Conservation (phyloP, 371 early-diverging fungal species). For the Vairimorpha ceranae region DNA sequence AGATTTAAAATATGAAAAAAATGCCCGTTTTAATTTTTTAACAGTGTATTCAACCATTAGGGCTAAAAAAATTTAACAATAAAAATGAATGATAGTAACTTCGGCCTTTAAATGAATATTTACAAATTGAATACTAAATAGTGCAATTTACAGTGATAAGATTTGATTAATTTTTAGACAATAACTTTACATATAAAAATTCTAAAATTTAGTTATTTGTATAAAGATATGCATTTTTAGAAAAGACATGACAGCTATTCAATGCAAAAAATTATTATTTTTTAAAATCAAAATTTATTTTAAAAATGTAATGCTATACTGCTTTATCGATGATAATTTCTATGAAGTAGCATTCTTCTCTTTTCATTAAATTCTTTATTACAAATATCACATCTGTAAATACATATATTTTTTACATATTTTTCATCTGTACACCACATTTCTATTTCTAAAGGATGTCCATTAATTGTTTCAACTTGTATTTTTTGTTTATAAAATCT, state of each 20-base stretch:
- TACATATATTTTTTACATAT: constrained; percentile 15
- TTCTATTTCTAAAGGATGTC: constrained; percentile 28
- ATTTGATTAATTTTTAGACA: no score
- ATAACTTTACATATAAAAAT: no score
- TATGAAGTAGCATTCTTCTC: constrained; percentile 38
- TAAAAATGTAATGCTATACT: no score
- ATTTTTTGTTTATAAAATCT: constrained; percentile 6
- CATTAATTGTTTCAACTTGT: constrained; percentile 39
- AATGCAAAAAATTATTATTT: no score
- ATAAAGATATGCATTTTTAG: no score
- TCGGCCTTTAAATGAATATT: no score
- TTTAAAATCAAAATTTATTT: no score
- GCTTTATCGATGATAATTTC: constrained; percentile 32
- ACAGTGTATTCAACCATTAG: constrained; percentile 37
- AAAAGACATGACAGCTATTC: no score
- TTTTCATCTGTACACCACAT: constrained; percentile 46
- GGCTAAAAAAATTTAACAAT: neutral
- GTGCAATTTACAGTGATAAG: no score
- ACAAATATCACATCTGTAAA: constrained; percentile 39
- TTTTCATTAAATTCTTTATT: constrained; percentile 44
- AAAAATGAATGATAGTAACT: neutral
- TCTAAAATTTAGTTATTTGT: no score
- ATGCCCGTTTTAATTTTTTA: constrained; percentile 65
- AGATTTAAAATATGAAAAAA: constrained; percentile 77
- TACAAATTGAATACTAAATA: no score